Conservation (phyloP, 2,329 filamentous ascomycete species). For the Capronia epimyces region DNA sequence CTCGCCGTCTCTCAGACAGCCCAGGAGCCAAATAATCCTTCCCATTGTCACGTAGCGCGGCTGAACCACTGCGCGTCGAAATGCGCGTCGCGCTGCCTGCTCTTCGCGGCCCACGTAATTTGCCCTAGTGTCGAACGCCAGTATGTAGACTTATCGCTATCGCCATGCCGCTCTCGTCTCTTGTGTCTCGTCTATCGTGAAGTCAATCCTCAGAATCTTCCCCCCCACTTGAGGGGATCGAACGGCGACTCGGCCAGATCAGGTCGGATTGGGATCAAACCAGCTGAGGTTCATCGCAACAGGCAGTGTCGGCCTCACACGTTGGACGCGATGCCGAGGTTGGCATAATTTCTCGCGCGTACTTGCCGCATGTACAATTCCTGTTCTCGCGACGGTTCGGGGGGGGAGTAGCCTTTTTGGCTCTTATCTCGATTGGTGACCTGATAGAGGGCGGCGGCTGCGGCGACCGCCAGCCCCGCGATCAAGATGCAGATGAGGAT, state of each 20-base stretch:
- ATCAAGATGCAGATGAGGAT: constrained; percentile 14
- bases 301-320: not conserved
- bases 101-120: too few relatives aligned
- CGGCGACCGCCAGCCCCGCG: constrained; percentile 15
- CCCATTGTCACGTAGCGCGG: too few relatives aligned
- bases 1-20: too few relatives aligned
- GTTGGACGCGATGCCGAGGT: not conserved
- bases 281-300: not conserved
- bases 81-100: too few relatives aligned
- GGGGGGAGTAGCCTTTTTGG: constrained; percentile 1
- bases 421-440: constrained; percentile 2
- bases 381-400: constrained; percentile 8
- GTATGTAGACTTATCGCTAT: too few relatives aligned
- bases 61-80: too few relatives aligned
- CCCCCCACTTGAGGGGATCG: too few relatives aligned
- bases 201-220: too few relatives aligned
- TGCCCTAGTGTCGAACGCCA: too few relatives aligned
- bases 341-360: constrained; percentile 12
- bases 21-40: too few relatives aligned
- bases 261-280: not conserved
- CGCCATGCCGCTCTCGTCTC: too few relatives aligned
- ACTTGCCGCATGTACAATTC: constrained; percentile 14
- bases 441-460: constrained; percentile 13
- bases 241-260: not conserved
- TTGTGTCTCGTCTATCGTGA: too few relatives aligned